Percentiles rank a stretch among this genome's conserved stretches.
Evolutionary conservation across 2,329 filamentous ascomycete species (phyloP).

Genomic region (Diplocarpon mali): DNA sequence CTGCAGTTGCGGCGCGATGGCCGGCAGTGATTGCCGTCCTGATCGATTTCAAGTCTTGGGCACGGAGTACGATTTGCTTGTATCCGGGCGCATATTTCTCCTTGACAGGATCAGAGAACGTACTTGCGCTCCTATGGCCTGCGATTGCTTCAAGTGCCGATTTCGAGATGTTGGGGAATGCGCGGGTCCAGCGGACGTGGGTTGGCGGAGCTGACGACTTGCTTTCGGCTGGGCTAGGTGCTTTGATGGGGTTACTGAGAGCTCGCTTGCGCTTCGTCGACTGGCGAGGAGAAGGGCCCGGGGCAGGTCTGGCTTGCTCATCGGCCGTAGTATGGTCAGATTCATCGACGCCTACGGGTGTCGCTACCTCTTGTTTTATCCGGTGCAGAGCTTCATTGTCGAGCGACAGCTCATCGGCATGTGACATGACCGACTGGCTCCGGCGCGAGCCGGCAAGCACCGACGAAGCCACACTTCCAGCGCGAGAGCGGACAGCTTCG

Average conservation of each 20-base stretch:
- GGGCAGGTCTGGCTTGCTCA: conserved; percentile 27
- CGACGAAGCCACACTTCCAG: conserved; percentile 23
- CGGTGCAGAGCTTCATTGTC: conserved; percentile 33
- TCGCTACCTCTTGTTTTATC: conserved; percentile 50
- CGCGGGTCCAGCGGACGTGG: conserved; percentile 64
- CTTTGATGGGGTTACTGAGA: conserved; percentile 5
- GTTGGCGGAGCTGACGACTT: conserved; percentile 45
- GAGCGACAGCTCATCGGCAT: conserved; percentile 37
- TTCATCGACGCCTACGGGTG: conserved; percentile 43
- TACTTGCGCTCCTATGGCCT: conserved; percentile 67
- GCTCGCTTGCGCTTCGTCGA: conserved; percentile 47
- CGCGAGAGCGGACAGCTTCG: conserved; percentile 14
- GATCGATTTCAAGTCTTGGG: conserved; percentile 69
- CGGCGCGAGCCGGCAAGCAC: conserved; percentile 28
- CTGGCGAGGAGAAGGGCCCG: conserved; percentile 27
- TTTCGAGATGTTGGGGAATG: conserved; percentile 61
- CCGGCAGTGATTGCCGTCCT: conserved; percentile 66
- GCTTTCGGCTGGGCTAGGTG: conserved; percentile 10
- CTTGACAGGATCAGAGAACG: conserved; percentile 65
- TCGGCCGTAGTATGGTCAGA: conserved; percentile 44
- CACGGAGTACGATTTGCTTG: conserved; percentile 59
- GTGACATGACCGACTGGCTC: conserved; percentile 37
- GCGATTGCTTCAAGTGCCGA: conserved; percentile 67
- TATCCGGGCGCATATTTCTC: conserved; percentile 70
- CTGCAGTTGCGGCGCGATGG: conserved; percentile 51